Evolutionary conservation across 768 basidiomycete genomes (phyloP).

Genomic region (Boletus speciosus): DNA sequence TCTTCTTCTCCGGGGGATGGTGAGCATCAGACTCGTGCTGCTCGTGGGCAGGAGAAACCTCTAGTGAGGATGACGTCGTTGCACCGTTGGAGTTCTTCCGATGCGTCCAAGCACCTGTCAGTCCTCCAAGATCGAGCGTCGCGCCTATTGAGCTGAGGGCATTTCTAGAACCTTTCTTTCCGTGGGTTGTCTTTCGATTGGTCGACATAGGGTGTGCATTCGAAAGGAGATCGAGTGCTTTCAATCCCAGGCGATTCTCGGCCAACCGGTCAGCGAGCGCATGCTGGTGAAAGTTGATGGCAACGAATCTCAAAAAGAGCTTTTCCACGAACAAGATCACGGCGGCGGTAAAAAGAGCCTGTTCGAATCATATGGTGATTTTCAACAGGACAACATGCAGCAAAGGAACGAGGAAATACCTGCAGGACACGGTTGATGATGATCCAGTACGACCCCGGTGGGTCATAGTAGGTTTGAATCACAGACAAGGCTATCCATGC

Average conservation of each 20-base stretch:
- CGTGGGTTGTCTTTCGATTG: conserved; percentile 37
- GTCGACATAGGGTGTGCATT: conserved; percentile 50
- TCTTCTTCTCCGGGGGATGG: conserved; percentile 8
- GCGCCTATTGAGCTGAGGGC: conserved; percentile 35
- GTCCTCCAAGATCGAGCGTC: conserved; percentile 33
- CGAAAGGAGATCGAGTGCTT: conserved; percentile 67
- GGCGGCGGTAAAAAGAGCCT: conserved; percentile 44
- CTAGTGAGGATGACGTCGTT: conserved; percentile 3
- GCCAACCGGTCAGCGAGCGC: conserved; percentile 70
- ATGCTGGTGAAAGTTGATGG: conserved; percentile 77
- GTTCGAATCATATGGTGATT: conserved; percentile 7
- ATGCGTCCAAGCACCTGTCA: conserved; percentile 11
- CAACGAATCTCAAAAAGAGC: conserved; percentile 68
- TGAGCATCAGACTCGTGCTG: conserved; percentile 10
- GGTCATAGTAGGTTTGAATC: conserved; percentile 53
- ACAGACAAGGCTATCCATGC: conserved; percentile 72
- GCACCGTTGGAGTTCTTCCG: conserved; percentile 10
- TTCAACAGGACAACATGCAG: conserved; percentile 1
- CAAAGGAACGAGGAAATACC: conserved; percentile 33
- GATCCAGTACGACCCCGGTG: conserved; percentile 64
- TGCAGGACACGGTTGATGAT: conserved; percentile 70
- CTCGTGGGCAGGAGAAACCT: conserved; percentile 6
- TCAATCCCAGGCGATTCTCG: conserved; percentile 68
- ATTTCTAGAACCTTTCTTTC: conserved; percentile 46
- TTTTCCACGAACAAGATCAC: conserved; percentile 51